These are phyloP conservation scores for Echinochloa phyllopogon DNA, from an alignment of 176 grass and related monocot genomes.

Conservation along the genomic window DNA sequence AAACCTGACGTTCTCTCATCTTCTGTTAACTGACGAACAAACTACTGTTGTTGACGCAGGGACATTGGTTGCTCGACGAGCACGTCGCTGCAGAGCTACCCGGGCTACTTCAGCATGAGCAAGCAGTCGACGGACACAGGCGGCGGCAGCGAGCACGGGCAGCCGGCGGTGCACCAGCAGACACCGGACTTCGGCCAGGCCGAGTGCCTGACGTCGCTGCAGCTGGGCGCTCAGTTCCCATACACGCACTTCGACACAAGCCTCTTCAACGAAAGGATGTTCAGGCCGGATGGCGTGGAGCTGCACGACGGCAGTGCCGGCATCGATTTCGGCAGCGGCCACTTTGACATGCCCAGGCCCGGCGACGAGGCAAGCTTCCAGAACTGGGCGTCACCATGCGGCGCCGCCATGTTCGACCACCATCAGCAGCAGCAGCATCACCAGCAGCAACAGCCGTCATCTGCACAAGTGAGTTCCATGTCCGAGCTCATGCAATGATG, in stretches of 20 bases:
- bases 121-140: conserved; percentile 46
- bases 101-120: conserved; percentile 57
- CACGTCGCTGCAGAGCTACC: conserved; percentile 59
- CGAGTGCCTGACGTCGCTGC: conserved; percentile 54
- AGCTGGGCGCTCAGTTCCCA: conserved; percentile 55
- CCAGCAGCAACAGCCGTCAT: conserved; percentile 49
- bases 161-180: conserved; percentile 31
- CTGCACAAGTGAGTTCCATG: conserved; percentile 61
- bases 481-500: conserved; percentile 17
- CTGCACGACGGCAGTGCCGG: conserved; percentile 22
- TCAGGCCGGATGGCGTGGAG: conserved; percentile 54
- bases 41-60: conserved; percentile 26
- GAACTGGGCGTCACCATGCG: conserved; percentile 65
- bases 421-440: conserved; percentile 47
- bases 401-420: conserved; percentile 53
- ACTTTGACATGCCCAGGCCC: conserved; percentile 61
- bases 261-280: conserved; percentile 54
- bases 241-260: conserved; percentile 47
- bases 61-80: conserved; percentile 65
- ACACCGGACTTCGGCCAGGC: conserved; percentile 48
- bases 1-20: neutral
- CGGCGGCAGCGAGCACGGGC: conserved; percentile 43
- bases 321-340: conserved; percentile 45
- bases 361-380: conserved; percentile 73
- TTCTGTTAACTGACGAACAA: neutral